These are phyloP conservation scores for Fusarium marasasianum DNA, from an alignment of 2,329 filamentous ascomycete species.

Conservation along the genomic window DNA sequence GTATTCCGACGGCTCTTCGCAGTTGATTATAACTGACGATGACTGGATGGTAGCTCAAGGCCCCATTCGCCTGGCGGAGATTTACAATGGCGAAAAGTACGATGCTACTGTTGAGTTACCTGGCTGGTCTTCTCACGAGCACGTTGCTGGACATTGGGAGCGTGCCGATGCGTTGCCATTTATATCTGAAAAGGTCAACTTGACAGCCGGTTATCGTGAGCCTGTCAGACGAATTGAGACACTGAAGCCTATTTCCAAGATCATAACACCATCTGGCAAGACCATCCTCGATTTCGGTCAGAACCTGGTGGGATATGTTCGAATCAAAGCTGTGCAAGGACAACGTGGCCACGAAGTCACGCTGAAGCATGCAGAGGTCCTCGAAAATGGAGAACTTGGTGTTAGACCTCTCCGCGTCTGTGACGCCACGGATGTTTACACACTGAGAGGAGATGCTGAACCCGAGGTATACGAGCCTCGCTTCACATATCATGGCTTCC, in stretches of 20 bases:
- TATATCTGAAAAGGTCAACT: conserved; percentile 17
- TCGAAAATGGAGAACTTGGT: conserved; percentile 58
- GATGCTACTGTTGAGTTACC: conserved; percentile 48
- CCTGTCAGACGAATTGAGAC: conserved; percentile 53
- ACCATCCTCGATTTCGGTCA: conserved; percentile 64
- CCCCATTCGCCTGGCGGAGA: conserved; percentile 50
- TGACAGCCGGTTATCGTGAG: conserved; percentile 54
- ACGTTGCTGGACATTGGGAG: conserved; percentile 15
- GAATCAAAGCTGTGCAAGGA: conserved; percentile 49
- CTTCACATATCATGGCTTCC: conserved; percentile 66
- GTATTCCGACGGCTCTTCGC: conserved; percentile 43
- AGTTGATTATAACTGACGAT: conserved; percentile 48
- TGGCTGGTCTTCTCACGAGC: conserved; percentile 24
- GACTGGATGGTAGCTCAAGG: conserved; percentile 51
- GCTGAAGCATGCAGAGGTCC: conserved; percentile 63
- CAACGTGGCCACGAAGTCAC: conserved; percentile 53
- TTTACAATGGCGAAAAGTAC: conserved; percentile 64
- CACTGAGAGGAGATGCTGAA: conserved; percentile 23
- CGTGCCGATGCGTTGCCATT: conserved; percentile 10
- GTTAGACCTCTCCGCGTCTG: conserved; percentile 54
- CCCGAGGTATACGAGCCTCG: conserved; percentile 50
- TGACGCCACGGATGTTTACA: conserved; percentile 61
- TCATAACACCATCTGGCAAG: conserved; percentile 53
- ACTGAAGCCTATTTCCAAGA: conserved; percentile 44
- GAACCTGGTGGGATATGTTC: conserved; percentile 63